Base-by-base conservation (phyloP, 2,329 filamentous ascomycete genomes). In the Neodidymelliopsis sp. region DNA sequence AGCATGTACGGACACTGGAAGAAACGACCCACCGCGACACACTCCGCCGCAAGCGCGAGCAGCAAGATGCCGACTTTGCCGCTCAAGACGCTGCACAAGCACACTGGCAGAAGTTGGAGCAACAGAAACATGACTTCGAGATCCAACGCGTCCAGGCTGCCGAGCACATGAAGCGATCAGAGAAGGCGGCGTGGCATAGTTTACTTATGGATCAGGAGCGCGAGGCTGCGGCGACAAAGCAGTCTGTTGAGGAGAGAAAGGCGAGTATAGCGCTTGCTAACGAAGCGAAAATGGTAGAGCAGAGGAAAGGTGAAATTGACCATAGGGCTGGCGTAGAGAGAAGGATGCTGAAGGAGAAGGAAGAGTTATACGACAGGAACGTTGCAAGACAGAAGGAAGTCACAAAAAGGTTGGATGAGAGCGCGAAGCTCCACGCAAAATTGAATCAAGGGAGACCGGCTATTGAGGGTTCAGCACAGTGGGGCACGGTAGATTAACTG, bases 291-390 rank as follows among this genome's bases (percentile, higher is more conserved):
- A 28, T 67, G 56, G 57, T 57, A 30, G 59, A 66, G 51, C 47
- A 60, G 40, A 35, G 67, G 18, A 60, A 65, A 43, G 40, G 28
- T 4, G 66, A 70, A 45, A 19, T 66, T 11, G 68, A 71, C 36
- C 60, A 70, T 43, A 48, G 63, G 11, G 57, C 56, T 0, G 53
- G 37, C 2, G 53, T 66, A 16, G 69, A 71, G 54, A 54, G 59
- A 29, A 49, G 54, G 22, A 53, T 62, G 53, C 24, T 72, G 9
- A 60, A 60, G 56, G 67, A 70, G 35, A 72, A 70, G 50, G 68
- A 72, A 34, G 59, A 70, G 27, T 28, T 67, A 46, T 70, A 63
- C 51, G 62, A 70, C 36, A 50, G 62, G 49, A 71, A 72, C 56
- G 60, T 67, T 2, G 58, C 56, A 45, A 63, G 66, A 48, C 68